Percentiles rank a stretch among this genome's conserved stretches.
Conservation (phyloP, 306 rosid species). For the Alnus rubra region DNA sequence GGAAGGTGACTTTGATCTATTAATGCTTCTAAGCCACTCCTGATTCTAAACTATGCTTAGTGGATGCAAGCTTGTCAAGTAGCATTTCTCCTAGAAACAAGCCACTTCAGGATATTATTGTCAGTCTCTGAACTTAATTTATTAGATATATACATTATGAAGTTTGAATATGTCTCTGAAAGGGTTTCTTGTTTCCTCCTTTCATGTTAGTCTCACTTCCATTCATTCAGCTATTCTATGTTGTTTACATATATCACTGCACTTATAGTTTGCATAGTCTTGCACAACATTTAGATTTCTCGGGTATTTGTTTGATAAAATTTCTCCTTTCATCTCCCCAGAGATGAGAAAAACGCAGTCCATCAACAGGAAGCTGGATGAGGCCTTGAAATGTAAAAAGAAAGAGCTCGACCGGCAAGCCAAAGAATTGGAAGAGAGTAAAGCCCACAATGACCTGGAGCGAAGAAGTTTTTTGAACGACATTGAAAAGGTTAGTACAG, state of each 20-base stretch:
- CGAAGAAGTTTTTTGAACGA: too few species aligned
- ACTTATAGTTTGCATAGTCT: not conserved
- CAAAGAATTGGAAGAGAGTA: too few species aligned
- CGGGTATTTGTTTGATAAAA: not conserved
- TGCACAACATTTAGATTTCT: not conserved
- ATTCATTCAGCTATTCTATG: not conserved
- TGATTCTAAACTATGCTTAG: too few species aligned
- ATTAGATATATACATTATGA: too few species aligned
- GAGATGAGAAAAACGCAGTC: constrained; percentile 21
- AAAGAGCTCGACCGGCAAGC: too few species aligned
- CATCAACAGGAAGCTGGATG: not conserved
- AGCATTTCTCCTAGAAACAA: not conserved
- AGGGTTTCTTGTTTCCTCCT: not conserved
- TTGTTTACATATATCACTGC: not conserved
- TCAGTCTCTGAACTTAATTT: too few species aligned
- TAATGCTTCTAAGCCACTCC: too few species aligned
- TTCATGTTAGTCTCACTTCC: not conserved
- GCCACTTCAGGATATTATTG: too few species aligned
- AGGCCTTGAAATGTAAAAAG: too few species aligned
- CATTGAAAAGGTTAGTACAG: too few species aligned
- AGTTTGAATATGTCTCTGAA: not conserved
- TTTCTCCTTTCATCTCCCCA: constrained; percentile 6
- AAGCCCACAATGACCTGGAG: too few species aligned
- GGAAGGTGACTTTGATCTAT: too few species aligned
- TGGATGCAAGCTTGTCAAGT: not conserved